Evolutionary conservation across 1,284 basidiomycete species (phyloP), one percentile per base, ranked within the genome.

Genomic region (Cystobasidium sp.): DNA sequence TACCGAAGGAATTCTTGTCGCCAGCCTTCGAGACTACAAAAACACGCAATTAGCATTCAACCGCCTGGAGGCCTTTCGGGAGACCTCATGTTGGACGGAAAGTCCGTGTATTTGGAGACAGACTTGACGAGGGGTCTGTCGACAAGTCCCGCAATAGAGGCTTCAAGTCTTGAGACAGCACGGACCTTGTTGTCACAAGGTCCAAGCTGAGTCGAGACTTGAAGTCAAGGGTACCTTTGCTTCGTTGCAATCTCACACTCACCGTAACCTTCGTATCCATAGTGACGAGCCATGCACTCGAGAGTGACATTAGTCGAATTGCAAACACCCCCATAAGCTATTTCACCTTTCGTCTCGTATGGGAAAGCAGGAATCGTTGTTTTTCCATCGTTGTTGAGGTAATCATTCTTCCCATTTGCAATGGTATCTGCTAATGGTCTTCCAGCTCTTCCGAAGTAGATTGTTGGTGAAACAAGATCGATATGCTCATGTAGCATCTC

Each of bases 1-100:
- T 66, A 16, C 64, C 64, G 24, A 66, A 66, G 47, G 43, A 47
- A 24, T 66, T 66, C 64, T 66, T 66, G 39, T 66, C 64, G 22
- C 18, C 64, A 24, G 64, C 64, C 49, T 66, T 66, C n/a, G 64
- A 66, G 8, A 12, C 62, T 56, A 37, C 14, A 18, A 31, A 31
- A 31, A 31, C 2, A 31, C 5, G 31, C 31, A 31, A 31, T 31
- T 31, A 31, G 31, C 31, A 31, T 31, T 31, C 31, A 31, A 31
- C 31, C 31, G 31, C 31, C 31, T 31, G 31, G 31, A 31, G 31
- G 31, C 31, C 31, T 31, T 31, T 31, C 31, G 31, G 31, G 31
- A 31, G 5, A 31, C 31, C 31, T 31, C 31, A 31, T 31, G 31
- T 2, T 31, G 31, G 31, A 5, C 31, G 31, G 31, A 1, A 31